Percentiles rank a stretch among this genome's conserved stretches.
phyloP scores from a whole-genome alignment of 1,284 basidiomycete species.

The Naganishia albida region DNA sequence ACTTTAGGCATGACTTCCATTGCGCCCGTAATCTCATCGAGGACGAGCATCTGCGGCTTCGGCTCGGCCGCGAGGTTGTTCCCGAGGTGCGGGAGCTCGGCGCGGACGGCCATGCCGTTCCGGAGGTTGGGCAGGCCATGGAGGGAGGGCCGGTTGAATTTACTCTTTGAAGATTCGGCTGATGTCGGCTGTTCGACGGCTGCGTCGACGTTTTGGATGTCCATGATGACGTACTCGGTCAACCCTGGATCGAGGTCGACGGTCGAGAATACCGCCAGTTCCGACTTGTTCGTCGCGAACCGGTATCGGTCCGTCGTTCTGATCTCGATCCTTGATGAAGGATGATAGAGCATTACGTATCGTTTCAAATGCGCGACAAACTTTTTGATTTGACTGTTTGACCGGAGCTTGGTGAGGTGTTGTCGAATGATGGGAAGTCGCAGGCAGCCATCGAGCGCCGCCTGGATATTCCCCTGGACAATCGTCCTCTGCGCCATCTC shows the following conservation, averaged over 20 bases:
- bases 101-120: conserved; percentile 5
- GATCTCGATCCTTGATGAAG: conserved; percentile 49
- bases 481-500: conserved; percentile 29
- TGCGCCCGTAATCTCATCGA: conserved; percentile 22
- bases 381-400: conserved; percentile 21
- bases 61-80: conserved; percentile 10
- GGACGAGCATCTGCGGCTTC: conserved; percentile 10
- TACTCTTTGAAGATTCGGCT: neutral
- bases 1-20: conserved; percentile 27
- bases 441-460: conserved; percentile 17
- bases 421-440: conserved; percentile 11
- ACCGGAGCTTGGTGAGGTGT: neutral
- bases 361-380: conserved; percentile 45
- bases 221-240: conserved; percentile 21
- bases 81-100: conserved; percentile 5
- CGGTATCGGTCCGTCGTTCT: conserved; percentile 48
- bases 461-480: conserved; percentile 39
- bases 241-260: conserved; percentile 38
- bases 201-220: neutral
- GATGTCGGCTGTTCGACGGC: neutral
- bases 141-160: neutral
- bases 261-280: conserved; percentile 51
- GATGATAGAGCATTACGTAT: conserved; percentile 45
- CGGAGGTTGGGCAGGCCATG: conserved; percentile 10
- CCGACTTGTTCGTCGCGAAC: conserved; percentile 45